Evolutionary conservation across 768 basidiomycete species (phyloP), one percentile per base, ranked within the genome.

Genomic region (Rhizopogon vesiculosus): DNA sequence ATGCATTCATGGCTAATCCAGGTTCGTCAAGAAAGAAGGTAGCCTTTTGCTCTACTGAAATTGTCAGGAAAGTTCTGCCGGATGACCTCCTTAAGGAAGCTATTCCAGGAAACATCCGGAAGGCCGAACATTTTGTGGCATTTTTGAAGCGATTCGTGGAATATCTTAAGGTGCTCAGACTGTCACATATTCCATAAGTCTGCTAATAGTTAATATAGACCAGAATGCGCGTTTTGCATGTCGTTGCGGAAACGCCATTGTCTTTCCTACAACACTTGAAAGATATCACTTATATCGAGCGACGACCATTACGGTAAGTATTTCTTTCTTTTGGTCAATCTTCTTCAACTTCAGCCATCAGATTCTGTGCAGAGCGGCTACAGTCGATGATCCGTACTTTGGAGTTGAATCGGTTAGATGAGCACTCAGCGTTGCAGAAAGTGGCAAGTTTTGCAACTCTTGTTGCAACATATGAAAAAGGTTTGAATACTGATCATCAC

Each of bases 71-170:
- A 93, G 93, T 92, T 31, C 76, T 99, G 2, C 96, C 97, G 19
- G 93, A 95, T 56, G 97, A 99, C 68, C 81, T 99, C 45, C 76
- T 99, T 45, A 88, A 86, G 51, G 97, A 99, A 73, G 96, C 97
- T 6, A 82, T 99, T 48, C 97, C 97, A 33, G 97, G 97, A 10
- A 99, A 99, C 64, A 99, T 99, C 57, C 82, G 97, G 45, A 97
- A 98, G 70, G 97, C 97, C 0, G 97, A 99, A 66, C 97, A 99
- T 73, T 99, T 99, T 64, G 93, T 98, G 15, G 96, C 97, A 0
- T 99, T 99, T 74, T 73, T 99, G 58, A 98, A 96, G 71, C 86
- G 97, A 52, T 97, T 99, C 66, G 93, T 99, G 25, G 97, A 99
- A 73, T 99, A 99, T 71, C 81, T 99, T 51, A 99, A 98, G 82